Evolutionary conservation across 805 yeast genomes (phyloP), one percentile per base, ranked within the genome.

Genomic region (Candida silvatica): DNA sequence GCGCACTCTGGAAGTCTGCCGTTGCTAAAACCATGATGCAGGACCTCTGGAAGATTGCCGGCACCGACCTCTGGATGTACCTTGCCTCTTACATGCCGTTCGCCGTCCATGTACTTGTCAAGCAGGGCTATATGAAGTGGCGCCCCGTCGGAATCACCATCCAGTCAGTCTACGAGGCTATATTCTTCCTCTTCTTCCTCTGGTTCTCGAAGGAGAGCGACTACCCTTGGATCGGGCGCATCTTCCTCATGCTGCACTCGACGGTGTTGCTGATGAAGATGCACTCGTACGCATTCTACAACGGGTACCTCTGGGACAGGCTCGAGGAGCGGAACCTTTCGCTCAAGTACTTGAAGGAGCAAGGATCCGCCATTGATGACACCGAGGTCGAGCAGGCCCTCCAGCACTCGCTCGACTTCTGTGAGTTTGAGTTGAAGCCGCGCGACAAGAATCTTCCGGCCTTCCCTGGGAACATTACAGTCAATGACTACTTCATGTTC

Each of bases 251-350:
- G 40, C 62, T 92, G 34, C 98, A 92, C 53, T 74, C 87, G 8
- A 64, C 86, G 32, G 97, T 92, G 2, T 64, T 87, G 44, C 54
- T 94, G 46, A 92, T 92, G 99, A 92, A 92, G 54, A 80, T 81
- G 76, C 97, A 92, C 56, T 87, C 97, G 2, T 92, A 79, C 54
- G 85, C 85, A 2, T 87, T 83, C 50, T 92, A 78, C 61, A 88
- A 88, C 51, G 98, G 97, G 0, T 86, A 90, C 53, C 61, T 92
- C 39, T 84, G 94, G 87, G 60, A 55, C 23, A 72, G 80, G 29
- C 48, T 54, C 17, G 56, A 62, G 12, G 90, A 83, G 49, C 59
- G 80, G 29, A 46, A 63, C 3, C 69, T 64, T 38, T 71, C 84
- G 1, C 59, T 59, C 37, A 48, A 40, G 3, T 66, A 67, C 32